These are phyloP conservation scores for Magnusiomyces magnusii DNA, from an alignment of 1,139 yeast genomes.

Conservation along the genomic window DNA sequence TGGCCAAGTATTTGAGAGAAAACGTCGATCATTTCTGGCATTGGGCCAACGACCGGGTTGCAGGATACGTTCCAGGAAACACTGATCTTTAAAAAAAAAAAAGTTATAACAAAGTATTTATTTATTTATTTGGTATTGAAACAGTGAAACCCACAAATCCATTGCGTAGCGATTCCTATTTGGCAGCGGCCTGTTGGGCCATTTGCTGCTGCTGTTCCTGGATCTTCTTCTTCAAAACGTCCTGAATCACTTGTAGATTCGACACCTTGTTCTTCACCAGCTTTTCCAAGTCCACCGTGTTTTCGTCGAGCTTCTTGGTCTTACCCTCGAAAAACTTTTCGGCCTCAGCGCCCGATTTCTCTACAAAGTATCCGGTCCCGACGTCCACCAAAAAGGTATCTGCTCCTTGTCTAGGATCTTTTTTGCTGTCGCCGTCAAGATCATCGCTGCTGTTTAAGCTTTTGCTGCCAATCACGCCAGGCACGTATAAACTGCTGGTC, in stretches of 20 bases:
- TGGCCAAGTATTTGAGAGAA: neutral
- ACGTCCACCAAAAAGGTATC: conserved; percentile 75
- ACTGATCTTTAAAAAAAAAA: neutral
- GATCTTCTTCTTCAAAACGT: conserved; percentile 16
- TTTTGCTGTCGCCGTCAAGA: too few species aligned
- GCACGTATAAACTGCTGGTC: conserved; percentile 81
- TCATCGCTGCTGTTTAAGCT: conserved; percentile 19
- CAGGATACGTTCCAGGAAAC: neutral
- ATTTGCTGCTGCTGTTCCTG: conserved; percentile 7
- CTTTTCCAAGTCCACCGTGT: conserved; percentile 63
- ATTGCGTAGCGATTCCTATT: too few species aligned
- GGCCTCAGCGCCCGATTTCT: conserved; percentile 63
- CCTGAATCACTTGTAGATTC: conserved; percentile 31
- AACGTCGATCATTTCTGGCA: neutral
- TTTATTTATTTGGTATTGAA: too few species aligned
- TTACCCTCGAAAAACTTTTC: conserved; percentile 65
- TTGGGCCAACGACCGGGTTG: neutral
- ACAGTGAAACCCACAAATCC: neutral
- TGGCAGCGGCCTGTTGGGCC: neutral
- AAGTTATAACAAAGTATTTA: neutral
- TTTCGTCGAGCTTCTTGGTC: conserved; percentile 62
- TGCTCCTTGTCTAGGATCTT: conserved; percentile 38
- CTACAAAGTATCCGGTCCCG: conserved; percentile 94
- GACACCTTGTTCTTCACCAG: conserved; percentile 43
- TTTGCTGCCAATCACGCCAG: conserved; percentile 46